Percentiles rank a stretch among this genome's conserved stretches.
Evolutionary conservation across 371 early-diverging fungal species (phyloP).

Genomic region (Basidiobolus meristosporus): DNA sequence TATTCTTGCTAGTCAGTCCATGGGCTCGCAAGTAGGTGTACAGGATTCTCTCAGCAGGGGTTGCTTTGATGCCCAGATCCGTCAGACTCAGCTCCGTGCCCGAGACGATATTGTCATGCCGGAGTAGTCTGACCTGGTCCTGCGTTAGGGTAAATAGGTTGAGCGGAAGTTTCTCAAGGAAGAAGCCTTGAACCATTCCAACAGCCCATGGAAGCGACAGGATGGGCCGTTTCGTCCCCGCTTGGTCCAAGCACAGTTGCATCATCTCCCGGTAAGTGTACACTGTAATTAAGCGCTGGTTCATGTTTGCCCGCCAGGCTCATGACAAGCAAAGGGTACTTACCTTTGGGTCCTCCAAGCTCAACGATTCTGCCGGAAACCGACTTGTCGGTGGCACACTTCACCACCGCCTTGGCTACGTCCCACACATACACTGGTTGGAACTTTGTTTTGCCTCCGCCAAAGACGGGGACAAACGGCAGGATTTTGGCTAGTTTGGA

Average conservation of each 20-base stretch:
- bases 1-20: slow-evolving; percentile 3
- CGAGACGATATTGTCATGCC: slow-evolving; percentile 8
- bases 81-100: not conserved
- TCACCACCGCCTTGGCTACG: slow-evolving; percentile 5
- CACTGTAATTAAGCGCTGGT: slow-evolving; percentile 2
- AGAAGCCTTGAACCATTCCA: slow-evolving; percentile 7
- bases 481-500: slow-evolving; percentile 5
- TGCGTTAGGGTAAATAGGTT: slow-evolving; percentile 11
- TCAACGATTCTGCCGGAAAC: slow-evolving; percentile 5
- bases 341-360: slow-evolving; percentile 7
- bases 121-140: slow-evolving; percentile 8
- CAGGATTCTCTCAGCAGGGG: slow-evolving; percentile 16
- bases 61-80: slow-evolving; percentile 16
- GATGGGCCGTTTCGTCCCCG: slow-evolving; percentile 6
- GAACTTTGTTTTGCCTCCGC: slow-evolving; percentile 10
- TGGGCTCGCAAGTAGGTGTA: slow-evolving; percentile 3
- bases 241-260: slow-evolving; percentile 5
- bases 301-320: not conserved
- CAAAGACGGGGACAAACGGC: slow-evolving; percentile 12
- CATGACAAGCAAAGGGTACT: not conserved
- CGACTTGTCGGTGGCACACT: not conserved
- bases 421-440: slow-evolving; percentile 13
- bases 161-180: slow-evolving; percentile 9
- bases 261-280: slow-evolving; percentile 10
- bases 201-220: slow-evolving; percentile 9